phyloP scores from a whole-genome alignment of 2,329 filamentous ascomycete genomes.

The Chaetoscypha palmicola region DNA sequence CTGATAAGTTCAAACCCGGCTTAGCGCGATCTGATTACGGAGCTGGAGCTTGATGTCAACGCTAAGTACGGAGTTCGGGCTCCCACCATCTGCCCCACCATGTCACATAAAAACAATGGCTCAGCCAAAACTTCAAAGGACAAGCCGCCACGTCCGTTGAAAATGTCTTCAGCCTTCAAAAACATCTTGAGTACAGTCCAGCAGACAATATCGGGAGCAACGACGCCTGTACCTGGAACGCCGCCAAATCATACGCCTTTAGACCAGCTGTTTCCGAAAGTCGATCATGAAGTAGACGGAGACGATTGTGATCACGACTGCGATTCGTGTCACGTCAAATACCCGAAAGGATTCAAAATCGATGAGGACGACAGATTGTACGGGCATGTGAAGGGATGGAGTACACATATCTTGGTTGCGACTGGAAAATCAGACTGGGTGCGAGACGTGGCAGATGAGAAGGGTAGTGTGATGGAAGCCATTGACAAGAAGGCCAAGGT shows the following conservation, averaged over 20 bases:
- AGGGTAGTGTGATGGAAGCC: conserved; percentile 76
- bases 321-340: conserved; percentile 68
- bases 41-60: no score
- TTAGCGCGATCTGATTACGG: conserved; percentile 8
- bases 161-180: conserved; percentile 25
- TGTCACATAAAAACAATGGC: not conserved
- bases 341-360: conserved; percentile 65
- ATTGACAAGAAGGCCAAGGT: conserved; percentile 48
- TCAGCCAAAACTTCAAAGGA: not conserved
- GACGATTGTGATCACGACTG: conserved; percentile 88
- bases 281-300: conserved; percentile 71
- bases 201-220: conserved; percentile 22
- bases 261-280: conserved; percentile 60
- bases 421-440: conserved; percentile 98
- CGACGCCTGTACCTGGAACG: conserved; percentile 22
- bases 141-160: not conserved
- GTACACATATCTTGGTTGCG: conserved; percentile 81
- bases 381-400: conserved; percentile 79
- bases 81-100: not conserved
- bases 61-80: conserved; percentile 9
- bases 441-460: conserved; percentile 79
- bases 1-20: conserved; percentile 1
- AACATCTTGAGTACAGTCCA: conserved; percentile 23
- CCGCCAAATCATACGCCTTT: conserved; percentile 19
- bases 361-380: conserved; percentile 75